Evolutionary conservation across 768 basidiomycete species (phyloP), one percentile per base, ranked within the genome.

Genomic region (Trametes cinnabarina): DNA sequence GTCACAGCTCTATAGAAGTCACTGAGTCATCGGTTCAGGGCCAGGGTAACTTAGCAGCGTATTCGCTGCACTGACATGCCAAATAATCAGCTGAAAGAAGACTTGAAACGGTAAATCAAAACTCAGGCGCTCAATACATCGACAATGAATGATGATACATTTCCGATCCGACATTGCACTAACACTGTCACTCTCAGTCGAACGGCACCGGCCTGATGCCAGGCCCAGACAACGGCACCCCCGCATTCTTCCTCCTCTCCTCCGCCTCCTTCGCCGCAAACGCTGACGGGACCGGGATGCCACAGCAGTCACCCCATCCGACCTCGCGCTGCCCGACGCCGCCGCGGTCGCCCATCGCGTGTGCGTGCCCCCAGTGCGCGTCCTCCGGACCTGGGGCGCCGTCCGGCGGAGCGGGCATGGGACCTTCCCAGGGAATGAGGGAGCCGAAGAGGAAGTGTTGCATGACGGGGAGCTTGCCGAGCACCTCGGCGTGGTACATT

Each of bases 391-490:
- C 64, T 2, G 42, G 55, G 20, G 62, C 61, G 15, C 67, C 66
- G 1, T 63, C 62, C 1, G 74, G 65, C 14, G 66, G 4, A 2
- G 79, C 77, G 4, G 72, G 75, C 1, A 76, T 68, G 6, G 86
- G 83, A 0, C 87, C 90, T 17, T 85, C 82, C 68, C 86, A 92
- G 0, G 78, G 70, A 2, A 89, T 81, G 63, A 97, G 76, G 1
- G 86, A 86, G 6, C 97, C 96, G 65, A 98, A 98, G 43, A 95
- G 78, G 72, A 98, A 95, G 73, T 99, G 97, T 72, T 98, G 96
- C 35, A 92, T 83, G 55, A 99, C 94, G 1, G 97, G 96, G 2
- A 98, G 85, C 67, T 98, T 98, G 57, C 88, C 90, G 11, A 98
- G 79, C 0, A 99, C 96, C 72, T 99, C 95, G 35, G 93, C 95